Base-by-base conservation (phyloP, 495 filamentous ascomycete species). In the Xylaria telfairii region DNA sequence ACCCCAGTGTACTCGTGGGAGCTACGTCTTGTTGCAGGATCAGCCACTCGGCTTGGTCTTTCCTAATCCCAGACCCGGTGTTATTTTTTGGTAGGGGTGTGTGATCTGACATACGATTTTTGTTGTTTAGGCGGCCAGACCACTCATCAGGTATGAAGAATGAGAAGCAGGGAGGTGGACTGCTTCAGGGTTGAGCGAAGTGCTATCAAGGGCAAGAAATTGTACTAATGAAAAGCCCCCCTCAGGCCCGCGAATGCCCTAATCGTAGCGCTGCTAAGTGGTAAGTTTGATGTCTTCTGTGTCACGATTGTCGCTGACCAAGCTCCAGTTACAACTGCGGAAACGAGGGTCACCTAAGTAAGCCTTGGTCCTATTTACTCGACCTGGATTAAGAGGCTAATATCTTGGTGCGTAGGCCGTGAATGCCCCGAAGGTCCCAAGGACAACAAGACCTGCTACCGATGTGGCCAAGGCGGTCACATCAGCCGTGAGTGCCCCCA, bases 381-480 rank as follows among this genome's bases (percentile, higher is more conserved):
- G 9, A 30, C 30, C 26, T 24, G 26, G 17, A 44, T 13, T 37
- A 42, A 46, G 19, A 21, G 28, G 64, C 39, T 54, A 63, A 68
- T 19, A 54, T 44, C 8, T 34, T 53, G 30, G 39, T 47, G 69
- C 32, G 47, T 74, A 92, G 91, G 91, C 87, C 94, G 96, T 81
- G 96, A 99, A 77, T 99, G 96, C 86, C 91, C 92, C 69, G 88
- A 90, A 75, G 91, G 93, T 47, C 89, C 90, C 56, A 97, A 97
- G 88, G 94, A 97, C 49, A 78, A 77, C 83, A 97, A 97, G 85
- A 90, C 92, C 44, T 99, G 96, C 90, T 99, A 98, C 86, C 90
- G 93, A 72, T 98, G 95, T 86, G 92, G 92, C 76, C 87, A 91
- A 77, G 81, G 88, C 68, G 96, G 96, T 59, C 96, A 99, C 86